phyloP scores from a whole-genome alignment of 768 basidiomycete genomes.

The Saitozyma podzolica region DNA sequence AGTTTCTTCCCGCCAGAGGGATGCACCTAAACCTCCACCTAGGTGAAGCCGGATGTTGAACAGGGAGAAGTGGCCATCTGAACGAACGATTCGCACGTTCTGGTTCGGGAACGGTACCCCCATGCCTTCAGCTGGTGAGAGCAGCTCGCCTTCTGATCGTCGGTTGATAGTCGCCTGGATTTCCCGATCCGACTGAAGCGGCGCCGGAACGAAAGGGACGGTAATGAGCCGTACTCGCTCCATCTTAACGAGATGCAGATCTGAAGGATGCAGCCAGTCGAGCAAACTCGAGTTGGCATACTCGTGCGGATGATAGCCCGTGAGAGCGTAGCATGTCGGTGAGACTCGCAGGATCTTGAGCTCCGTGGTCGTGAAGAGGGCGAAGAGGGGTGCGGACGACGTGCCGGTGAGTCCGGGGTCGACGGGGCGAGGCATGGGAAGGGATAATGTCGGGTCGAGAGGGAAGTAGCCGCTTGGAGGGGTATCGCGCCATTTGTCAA shows the following conservation, averaged over 20 bases:
- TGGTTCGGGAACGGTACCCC: constrained; percentile 43
- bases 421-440: no score
- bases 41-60: constrained; percentile 46
- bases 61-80: constrained; percentile 23
- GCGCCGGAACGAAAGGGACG: constrained; percentile 20
- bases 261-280: constrained; percentile 39
- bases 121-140: constrained; percentile 46
- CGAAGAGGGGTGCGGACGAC: no score
- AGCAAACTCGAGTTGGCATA: constrained; percentile 32
- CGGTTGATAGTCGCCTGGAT: constrained; percentile 30
- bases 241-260: constrained; percentile 54
- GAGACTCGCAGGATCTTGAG: constrained; percentile 36
- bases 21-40: constrained; percentile 41
- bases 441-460: no score
- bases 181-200: constrained; percentile 22
- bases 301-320: constrained; percentile 42
- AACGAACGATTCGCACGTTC: constrained; percentile 33
- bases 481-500: no score
- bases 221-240: constrained; percentile 53
- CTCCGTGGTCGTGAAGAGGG: constrained; percentile 42
- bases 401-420: no score
- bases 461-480: no score
- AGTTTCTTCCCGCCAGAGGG: constrained; percentile 33
- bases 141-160: constrained; percentile 27
- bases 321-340: constrained; percentile 26